Conservation (phyloP, 139 green algal species). For the Desmodesmus armatus region DNA sequence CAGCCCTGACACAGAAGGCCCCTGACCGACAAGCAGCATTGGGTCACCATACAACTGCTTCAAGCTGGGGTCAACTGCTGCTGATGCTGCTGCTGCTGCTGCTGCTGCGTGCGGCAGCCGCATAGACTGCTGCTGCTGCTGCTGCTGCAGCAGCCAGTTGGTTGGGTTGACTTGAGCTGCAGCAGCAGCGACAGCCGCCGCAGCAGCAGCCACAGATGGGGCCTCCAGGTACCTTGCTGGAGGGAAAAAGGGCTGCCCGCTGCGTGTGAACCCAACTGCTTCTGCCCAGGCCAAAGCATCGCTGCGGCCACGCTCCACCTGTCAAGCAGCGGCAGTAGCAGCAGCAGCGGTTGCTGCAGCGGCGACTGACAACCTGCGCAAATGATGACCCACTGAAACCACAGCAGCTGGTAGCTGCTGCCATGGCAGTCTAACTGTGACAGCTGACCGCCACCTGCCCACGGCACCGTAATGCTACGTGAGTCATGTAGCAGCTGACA, state of each 20-base stretch:
- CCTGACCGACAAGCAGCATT: no score
- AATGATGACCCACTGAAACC: not conserved
- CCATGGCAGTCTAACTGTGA: not conserved
- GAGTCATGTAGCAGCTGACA: not conserved
- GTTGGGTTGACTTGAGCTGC: no score
- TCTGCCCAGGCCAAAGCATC: slow-evolving; percentile 17
- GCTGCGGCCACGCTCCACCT: not conserved
- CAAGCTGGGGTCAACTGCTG: no score
- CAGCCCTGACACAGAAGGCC: no score
- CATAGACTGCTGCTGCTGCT: no score
- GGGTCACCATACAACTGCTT: no score
- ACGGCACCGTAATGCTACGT: not conserved
- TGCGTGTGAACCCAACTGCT: not conserved
- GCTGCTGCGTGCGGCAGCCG: no score
- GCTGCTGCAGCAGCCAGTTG: no score
- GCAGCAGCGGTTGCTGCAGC: not conserved
- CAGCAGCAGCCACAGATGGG: no score
- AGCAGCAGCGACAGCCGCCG: no score
- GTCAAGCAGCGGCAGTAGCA: not conserved
- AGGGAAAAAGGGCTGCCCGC: not conserved
- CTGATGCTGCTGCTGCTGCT: no score
- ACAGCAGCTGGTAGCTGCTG: not conserved
- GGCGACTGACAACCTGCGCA: not conserved
- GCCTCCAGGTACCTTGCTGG: no score
- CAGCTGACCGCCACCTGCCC: not conserved